Percentiles rank a stretch among this genome's conserved stretches.
Conservation (phyloP, 192 early-diverging fungal species). For the Lobulomyces angularis region DNA sequence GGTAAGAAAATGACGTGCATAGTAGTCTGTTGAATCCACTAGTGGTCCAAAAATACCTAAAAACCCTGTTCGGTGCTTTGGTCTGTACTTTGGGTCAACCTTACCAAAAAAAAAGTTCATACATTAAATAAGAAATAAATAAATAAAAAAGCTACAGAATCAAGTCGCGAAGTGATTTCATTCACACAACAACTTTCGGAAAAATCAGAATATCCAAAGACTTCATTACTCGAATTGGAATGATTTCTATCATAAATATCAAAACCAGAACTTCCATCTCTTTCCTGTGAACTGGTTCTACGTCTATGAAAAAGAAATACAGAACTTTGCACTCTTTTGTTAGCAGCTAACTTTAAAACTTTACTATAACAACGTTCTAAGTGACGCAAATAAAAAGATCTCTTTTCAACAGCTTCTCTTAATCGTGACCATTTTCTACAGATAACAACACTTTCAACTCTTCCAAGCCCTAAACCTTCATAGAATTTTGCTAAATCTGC, state of each 20-base stretch:
- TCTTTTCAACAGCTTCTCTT: conserved; percentile 25
- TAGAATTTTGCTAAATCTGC: conserved; percentile 37
- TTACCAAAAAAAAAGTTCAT: too few relatives aligned
- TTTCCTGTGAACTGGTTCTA: too few relatives aligned
- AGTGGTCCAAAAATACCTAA: conserved; percentile 24
- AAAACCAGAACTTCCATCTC: too few relatives aligned
- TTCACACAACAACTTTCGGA: conserved; percentile 7
- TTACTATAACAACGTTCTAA: conserved; percentile 26
- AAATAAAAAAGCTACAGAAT: too few relatives aligned
- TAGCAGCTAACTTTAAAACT: too few relatives aligned
- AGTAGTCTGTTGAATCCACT: conserved; percentile 32
- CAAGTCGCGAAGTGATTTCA: conserved; percentile 23
- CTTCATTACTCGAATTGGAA: too few relatives aligned
- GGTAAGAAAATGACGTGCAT: conserved; percentile 21
- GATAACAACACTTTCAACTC: conserved; percentile 40
- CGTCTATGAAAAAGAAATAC: too few relatives aligned
- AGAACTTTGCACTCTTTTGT: too few relatives aligned
- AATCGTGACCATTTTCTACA: conserved; percentile 41
- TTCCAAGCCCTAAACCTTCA: conserved; percentile 30
- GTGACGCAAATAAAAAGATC: conserved; percentile 23
- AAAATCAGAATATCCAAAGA: too few relatives aligned
- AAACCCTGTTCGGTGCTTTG: conserved; percentile 28
- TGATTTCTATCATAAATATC: too few relatives aligned
- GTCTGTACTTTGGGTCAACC: conserved; percentile 19
- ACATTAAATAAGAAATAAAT: too few relatives aligned